These are phyloP conservation scores for Darksidea phi DNA, from an alignment of 495 filamentous ascomycete genomes.

Conservation along the genomic window DNA sequence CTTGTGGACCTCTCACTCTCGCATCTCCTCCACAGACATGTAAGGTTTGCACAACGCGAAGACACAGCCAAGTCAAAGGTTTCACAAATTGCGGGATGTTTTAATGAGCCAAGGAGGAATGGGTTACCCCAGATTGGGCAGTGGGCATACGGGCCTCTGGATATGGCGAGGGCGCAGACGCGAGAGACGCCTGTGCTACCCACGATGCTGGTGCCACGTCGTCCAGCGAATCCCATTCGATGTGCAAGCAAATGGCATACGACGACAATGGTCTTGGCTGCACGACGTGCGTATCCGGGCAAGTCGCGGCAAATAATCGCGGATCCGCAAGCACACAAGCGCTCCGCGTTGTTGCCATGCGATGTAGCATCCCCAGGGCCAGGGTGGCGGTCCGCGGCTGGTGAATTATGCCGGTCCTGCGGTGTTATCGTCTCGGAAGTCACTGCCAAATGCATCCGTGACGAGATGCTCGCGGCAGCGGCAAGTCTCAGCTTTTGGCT, in stretches of 20 bases:
- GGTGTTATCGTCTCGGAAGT: background rate
- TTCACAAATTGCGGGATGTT: conserved; percentile 15
- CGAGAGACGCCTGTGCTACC: conserved; percentile 10
- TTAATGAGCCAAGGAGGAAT: conserved; percentile 12
- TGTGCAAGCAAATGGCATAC: conserved; percentile 7
- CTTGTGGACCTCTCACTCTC: too few species aligned
- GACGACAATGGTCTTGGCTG: conserved; percentile 14
- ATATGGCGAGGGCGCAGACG: background rate
- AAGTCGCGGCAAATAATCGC: conserved; percentile 10
- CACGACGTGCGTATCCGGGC: conserved; percentile 5
- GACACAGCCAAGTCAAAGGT: background rate
- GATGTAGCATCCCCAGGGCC: conserved; percentile 26
- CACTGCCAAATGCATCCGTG: background rate
- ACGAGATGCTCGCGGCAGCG: background rate
- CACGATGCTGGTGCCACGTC: background rate
- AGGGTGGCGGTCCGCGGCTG: conserved; percentile 5
- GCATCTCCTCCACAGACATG: too few species aligned
- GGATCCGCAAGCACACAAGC: background rate
- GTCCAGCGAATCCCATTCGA: conserved; percentile 19
- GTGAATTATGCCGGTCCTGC: conserved; percentile 4
- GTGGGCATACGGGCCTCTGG: background rate
- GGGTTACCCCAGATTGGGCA: conserved; percentile 13
- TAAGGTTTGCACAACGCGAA: too few species aligned
- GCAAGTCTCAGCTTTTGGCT: background rate
- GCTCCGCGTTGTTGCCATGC: conserved; percentile 18